These are phyloP conservation scores for Myxozyma melibiosi DNA, from an alignment of 805 yeast genomes.

Conservation along the genomic window DNA sequence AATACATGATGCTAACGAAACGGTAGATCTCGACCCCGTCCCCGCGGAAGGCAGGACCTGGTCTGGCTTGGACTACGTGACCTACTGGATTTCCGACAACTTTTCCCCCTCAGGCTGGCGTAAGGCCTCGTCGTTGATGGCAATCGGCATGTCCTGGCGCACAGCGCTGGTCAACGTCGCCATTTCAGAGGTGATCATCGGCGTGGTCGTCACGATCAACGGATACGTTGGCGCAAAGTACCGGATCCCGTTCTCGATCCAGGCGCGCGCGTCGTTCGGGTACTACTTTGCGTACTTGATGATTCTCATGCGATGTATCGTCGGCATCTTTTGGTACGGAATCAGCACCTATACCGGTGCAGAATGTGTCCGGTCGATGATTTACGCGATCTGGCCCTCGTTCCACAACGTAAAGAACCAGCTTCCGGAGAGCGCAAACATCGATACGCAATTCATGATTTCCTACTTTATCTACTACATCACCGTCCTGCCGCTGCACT, in stretches of 20 bases:
- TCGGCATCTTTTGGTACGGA: slow-evolving; percentile 86
- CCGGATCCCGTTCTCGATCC: slow-evolving; percentile 83
- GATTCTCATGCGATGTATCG: slow-evolving; percentile 79
- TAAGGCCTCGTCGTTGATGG: slow-evolving; percentile 31
- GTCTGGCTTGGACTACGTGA: slow-evolving; percentile 39
- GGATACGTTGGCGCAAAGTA: slow-evolving; percentile 80
- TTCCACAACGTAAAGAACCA: slow-evolving; percentile 48
- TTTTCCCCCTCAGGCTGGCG: slow-evolving; percentile 32
- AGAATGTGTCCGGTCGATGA: slow-evolving; percentile 75
- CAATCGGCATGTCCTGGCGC: slow-evolving; percentile 32
- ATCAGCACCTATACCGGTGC: slow-evolving; percentile 87
- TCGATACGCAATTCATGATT: slow-evolving; percentile 35
- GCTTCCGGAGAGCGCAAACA: slow-evolving; percentile 54
- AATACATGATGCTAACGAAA: not conserved
- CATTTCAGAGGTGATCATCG: slow-evolving; percentile 51
- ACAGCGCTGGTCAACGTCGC: slow-evolving; percentile 28
- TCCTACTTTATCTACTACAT: slow-evolving; percentile 36
- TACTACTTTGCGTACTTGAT: slow-evolving; percentile 70
- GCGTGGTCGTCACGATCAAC: slow-evolving; percentile 63
- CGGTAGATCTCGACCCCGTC: slow-evolving; percentile 32
- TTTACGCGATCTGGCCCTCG: slow-evolving; percentile 67
- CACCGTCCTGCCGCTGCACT: slow-evolving; percentile 30
- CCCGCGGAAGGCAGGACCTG: slow-evolving; percentile 47
- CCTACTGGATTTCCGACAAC: slow-evolving; percentile 31
- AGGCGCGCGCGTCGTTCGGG: slow-evolving; percentile 81